Base-by-base conservation (phyloP, 2,329 filamentous ascomycete genomes). In the Neodidymelliopsis sp. region DNA sequence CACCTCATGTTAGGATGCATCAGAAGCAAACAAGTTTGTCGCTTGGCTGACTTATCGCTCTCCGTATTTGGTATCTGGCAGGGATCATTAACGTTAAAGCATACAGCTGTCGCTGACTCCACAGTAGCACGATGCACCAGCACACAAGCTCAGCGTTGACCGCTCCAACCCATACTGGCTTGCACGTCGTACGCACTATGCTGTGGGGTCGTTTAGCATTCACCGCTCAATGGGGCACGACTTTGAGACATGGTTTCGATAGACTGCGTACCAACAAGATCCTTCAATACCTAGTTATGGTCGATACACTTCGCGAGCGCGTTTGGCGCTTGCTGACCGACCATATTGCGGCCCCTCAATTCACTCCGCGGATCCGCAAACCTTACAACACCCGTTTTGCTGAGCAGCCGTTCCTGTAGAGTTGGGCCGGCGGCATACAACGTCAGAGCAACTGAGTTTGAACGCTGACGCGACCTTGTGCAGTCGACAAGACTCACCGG, bases 301-400 rank as follows among this genome's bases (percentile, higher is more conserved):
- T 45, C 22, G 36, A 31, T 16, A 23, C 33, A 45, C 20, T 16
- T 35, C 24, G 19, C 30, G 12, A 36, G 47, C 47, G 36, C 47
- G 40, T 50, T 45, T 40, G 29, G 47, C 47, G 47, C 40, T 50
- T 50, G 47, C 36, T 50, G 24, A 27, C 36, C 45, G 24, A 27
- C 40, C 19, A 40, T 30, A 11, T 29, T n/a, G 41, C 27, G 29
- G 31, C 40, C 29, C 33, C 33, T 31, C 29, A 22, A 9, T 11
- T 16, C 29, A 29, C 16, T 45, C 29, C 30, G 20, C 47, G 25
- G 22, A 30, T 19, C 24, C 35, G 24, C 35, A 13, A 22, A 24
- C 18, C 43, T 40, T 35, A 40, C 29, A 39, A 43, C 29, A 24
- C 11, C 13, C 8, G n/a, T 9, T 22, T 23, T 35, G 15, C 27